Evolutionary conservation across 2,329 filamentous ascomycete species (phyloP).

Genomic region (Monilinia laxa): DNA sequence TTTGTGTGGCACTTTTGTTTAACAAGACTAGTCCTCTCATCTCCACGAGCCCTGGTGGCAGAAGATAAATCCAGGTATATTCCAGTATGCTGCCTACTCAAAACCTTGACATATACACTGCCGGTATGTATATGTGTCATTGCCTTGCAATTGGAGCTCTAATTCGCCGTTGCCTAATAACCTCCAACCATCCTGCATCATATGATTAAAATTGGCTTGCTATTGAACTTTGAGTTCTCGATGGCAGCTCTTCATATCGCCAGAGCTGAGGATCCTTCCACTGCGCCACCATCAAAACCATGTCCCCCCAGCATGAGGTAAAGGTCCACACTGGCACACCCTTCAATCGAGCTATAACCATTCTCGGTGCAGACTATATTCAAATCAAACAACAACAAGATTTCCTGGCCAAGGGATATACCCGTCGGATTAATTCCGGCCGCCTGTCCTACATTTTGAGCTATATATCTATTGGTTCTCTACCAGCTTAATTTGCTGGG

Average conservation of each 20-base stretch:
- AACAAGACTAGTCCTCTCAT: not conserved
- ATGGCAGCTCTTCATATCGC: not conserved
- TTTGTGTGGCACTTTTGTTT: not conserved
- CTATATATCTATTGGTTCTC: not conserved
- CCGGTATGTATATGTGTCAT: not conserved
- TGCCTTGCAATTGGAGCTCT: too few relatives aligned
- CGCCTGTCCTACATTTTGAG: not conserved
- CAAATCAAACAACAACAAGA: not conserved
- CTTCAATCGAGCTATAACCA: not conserved
- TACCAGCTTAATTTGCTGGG: not conserved
- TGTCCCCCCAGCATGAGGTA: not conserved
- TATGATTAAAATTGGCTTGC: not conserved
- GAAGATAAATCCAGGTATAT: not conserved
- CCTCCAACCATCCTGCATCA: not conserved
- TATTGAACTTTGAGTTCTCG: not conserved
- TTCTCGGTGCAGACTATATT: not conserved
- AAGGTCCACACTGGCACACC: not conserved
- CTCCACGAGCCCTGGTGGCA: not conserved
- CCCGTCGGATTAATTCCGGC: not conserved
- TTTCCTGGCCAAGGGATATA: not conserved
- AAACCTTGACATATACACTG: not conserved
- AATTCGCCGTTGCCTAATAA: not conserved
- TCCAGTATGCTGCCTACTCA: not conserved
- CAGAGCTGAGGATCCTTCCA: constrained; percentile 6
- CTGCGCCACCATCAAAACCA: constrained; percentile 9